Base-by-base conservation (phyloP, 2,329 filamentous ascomycete genomes). In the Pyricularia sp. region DNA sequence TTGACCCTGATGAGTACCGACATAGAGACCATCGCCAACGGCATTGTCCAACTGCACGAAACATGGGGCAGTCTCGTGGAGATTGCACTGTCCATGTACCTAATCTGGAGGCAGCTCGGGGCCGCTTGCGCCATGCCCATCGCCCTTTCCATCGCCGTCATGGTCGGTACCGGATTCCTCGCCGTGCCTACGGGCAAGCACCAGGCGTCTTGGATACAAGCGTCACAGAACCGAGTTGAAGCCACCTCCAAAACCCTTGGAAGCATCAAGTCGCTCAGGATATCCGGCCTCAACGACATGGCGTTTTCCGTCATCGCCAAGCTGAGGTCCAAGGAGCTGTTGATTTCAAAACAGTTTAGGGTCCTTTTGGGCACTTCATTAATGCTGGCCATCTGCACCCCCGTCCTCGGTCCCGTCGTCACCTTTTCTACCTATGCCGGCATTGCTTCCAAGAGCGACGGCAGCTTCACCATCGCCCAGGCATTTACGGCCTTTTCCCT, bases 241-340 rank as follows among this genome's bases (percentile, higher is more conserved):
- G 79, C 80, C 20, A 86, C 84, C 0, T 77, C 81, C 6, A 78
- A 79, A 4, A 81, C 84, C 71, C 76, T 86, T 0, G 79, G 78
- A 4, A 81, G 79, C 23, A 84, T 86, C 76, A 85, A 84, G 71
- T 81, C 80, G 25, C 78, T 85, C 69, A 86, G 85, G 71, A 80
- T 85, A 68, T 77, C 81, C 0, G 84, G 83, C 0, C 72, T 86
- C 10, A 80, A 78, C 42, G 74, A 79, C 14, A 78, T 78, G 3
- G 82, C 72, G 76, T 75, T 67, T 30, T 28, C 23, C 12, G 31
- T 67, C 36, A 26, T 67, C 23, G n/a, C 33, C 25, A 26, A 59
- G 28, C 50, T 67, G 42, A 26, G 66, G 50, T 20, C 66, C 26
- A 31, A 59, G 14, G 66, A 67, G 66, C 50, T 67, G 50, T 14